These are phyloP conservation scores for Paragyromitra xinjiangensis DNA, from an alignment of 495 filamentous ascomycete species.

Conservation along the genomic window DNA sequence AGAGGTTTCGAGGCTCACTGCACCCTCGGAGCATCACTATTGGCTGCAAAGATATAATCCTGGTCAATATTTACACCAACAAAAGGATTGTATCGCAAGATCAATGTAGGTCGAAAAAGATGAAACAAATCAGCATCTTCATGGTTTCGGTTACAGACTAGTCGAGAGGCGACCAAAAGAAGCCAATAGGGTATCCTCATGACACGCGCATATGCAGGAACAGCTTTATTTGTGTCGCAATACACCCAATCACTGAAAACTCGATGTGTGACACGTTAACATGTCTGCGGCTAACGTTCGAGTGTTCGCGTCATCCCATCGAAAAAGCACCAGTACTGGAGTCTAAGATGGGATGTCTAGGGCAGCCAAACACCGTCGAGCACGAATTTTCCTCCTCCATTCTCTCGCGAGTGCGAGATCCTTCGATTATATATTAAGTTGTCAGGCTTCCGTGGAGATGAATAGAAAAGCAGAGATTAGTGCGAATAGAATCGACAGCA, in stretches of 20 bases:
- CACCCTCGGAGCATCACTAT: constrained; percentile 1
- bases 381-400: constrained; percentile 33
- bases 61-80: not conserved
- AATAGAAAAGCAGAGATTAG: constrained; percentile 19
- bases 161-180: not conserved
- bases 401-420: not conserved
- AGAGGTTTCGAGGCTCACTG: not conserved
- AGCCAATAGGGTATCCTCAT: constrained; percentile 25
- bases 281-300: constrained; percentile 30
- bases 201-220: constrained; percentile 47
- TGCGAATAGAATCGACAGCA: constrained; percentile 21
- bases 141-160: constrained; percentile 20
- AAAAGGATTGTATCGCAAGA: constrained; percentile 14
- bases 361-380: constrained; percentile 42
- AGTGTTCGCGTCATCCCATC: constrained; percentile 28
- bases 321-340: constrained; percentile 19
- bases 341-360: constrained; percentile 34
- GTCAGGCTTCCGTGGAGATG: constrained; percentile 1
- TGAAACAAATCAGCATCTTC: constrained; percentile 22
- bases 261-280: constrained; percentile 46
- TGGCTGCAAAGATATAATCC: constrained; percentile 10
- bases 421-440: constrained; percentile 31
- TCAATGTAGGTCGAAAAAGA: not conserved
- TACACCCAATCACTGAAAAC: constrained; percentile 27
- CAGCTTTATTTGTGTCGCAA: constrained; percentile 10